Conservation (phyloP, 345 rosid species). For the Atalantia buxifolia region DNA sequence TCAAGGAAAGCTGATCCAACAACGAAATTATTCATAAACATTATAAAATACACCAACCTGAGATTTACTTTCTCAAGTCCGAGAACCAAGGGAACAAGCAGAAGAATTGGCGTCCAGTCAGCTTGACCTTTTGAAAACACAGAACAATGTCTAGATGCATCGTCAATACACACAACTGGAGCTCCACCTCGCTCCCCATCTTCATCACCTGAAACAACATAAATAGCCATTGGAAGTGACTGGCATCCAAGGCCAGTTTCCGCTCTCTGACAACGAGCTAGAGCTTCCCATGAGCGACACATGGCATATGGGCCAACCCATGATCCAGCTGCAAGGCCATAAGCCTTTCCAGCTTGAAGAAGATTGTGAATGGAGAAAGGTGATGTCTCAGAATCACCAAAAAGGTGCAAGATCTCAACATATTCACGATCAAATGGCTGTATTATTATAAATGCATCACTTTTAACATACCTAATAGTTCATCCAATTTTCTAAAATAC, state of each 20-base stretch:
- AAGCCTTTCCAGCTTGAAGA: slow-evolving; percentile 62
- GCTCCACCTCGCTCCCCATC: slow-evolving; percentile 98
- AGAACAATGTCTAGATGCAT: slow-evolving; percentile 60
- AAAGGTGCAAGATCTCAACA: slow-evolving; percentile 67
- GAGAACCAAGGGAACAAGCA: slow-evolving; percentile 94
- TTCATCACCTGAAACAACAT: slow-evolving; percentile 87
- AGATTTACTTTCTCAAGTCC: slow-evolving; percentile 87
- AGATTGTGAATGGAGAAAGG: slow-evolving; percentile 89
- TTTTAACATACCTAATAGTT: slow-evolving; percentile 10
- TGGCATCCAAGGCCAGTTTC: slow-evolving; percentile 30
- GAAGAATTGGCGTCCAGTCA: slow-evolving; percentile 79
- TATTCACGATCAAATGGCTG: slow-evolving; percentile 68
- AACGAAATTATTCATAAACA: neutral
- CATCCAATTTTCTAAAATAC: neutral
- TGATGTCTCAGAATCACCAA: slow-evolving; percentile 70
- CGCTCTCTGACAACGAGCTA: slow-evolving; percentile 50
- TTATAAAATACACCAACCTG: slow-evolving; percentile 45
- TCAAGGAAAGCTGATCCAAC: neutral
- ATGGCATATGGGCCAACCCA: slow-evolving; percentile 98
- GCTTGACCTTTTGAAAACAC: slow-evolving; percentile 61
- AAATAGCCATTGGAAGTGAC: slow-evolving; percentile 79
- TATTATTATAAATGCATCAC: slow-evolving; percentile 26
- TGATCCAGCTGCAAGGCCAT: slow-evolving; percentile 96
- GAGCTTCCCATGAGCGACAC: slow-evolving; percentile 85
- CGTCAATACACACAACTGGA: slow-evolving; percentile 82